Base-by-base conservation (phyloP, 495 filamentous ascomycete genomes). In the Chaetomium tenue region DNA sequence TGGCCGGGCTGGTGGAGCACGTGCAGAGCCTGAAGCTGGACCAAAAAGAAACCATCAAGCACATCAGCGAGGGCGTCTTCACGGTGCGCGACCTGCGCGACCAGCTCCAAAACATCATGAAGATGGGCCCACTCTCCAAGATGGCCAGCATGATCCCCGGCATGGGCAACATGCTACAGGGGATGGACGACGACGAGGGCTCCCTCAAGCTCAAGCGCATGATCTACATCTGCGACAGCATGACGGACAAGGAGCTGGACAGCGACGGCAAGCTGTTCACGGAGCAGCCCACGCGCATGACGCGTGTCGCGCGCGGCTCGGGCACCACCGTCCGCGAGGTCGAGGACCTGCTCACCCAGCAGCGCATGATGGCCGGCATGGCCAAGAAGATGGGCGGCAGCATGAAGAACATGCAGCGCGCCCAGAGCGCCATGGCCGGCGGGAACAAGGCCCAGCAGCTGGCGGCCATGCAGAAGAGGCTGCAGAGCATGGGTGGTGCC, bases 91-190 rank as follows among this genome's bases (percentile, higher is more conserved):
- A 99, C 75, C 84, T 99, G 66, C 86, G 95, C 33, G 94, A 98
- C 71, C 95, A 99, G 76, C 85, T 99, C 33, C 87, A 87, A 46
- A 98, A 97, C 62, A 96, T 99, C 74, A 97, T 97, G 93, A 99
- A 99, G 78, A 98, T 99, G 94, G 94, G 94, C 0, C 94, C 94
- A 1, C 78, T 99, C 15, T 92, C 88, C 42, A 99, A 99, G 77
- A 93, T 99, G 83, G 95, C 95, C 0, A 92, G 93, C 70, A 99
- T 99, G 94, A 98, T 99, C 59, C 94, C 94, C 0, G 95, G 94
- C 37, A 86, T 98, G 65, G 89, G 87, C 55, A 89, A 91, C 69
- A 88, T 98, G 82, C 97, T 96, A 82, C 86, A 89, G 28, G 91
- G 91, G 47, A 92, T 98, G 82, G 93, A 98, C 75, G 94, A 99